These are phyloP conservation scores for Galeopsis tetrahit DNA, from an alignment of 257 asterid species.

Conservation along the genomic window DNA sequence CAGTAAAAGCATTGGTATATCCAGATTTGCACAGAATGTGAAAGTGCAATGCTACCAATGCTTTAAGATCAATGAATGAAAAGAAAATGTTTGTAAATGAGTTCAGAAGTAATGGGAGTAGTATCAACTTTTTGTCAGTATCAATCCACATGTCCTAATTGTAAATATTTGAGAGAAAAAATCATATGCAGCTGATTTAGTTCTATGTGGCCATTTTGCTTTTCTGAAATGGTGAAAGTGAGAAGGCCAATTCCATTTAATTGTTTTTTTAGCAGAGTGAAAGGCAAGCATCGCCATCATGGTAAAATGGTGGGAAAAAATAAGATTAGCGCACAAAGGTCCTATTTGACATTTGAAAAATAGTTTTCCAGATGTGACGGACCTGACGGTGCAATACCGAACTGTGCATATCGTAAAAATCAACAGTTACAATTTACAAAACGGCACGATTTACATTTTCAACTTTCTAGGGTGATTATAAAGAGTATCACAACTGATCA, in stretches of 20 bases:
- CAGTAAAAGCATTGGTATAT: slow-evolving; percentile 22
- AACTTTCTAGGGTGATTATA: slow-evolving; percentile 12
- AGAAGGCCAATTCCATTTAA: slow-evolving; percentile 8
- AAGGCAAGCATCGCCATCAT: slow-evolving; percentile 20
- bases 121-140: slow-evolving; percentile 23
- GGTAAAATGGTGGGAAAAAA: slow-evolving; percentile 1
- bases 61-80: slow-evolving; percentile 8
- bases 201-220: slow-evolving; percentile 6
- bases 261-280: slow-evolving; percentile 10
- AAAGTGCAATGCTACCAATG: slow-evolving; percentile 21
- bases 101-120: slow-evolving; percentile 8
- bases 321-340: slow-evolving; percentile 8
- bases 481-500: slow-evolving; percentile 24
- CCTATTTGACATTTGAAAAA: slow-evolving; percentile 13
- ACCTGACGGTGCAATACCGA: slow-evolving; percentile 9
- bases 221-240: slow-evolving; percentile 26
- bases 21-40: slow-evolving; percentile 26
- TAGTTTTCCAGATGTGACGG: slow-evolving; percentile 12
- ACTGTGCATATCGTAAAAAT: slow-evolving; percentile 9
- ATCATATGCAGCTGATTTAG: slow-evolving; percentile 20
- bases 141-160: background rate
- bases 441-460: slow-evolving; percentile 9
- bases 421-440: background rate
- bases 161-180: slow-evolving; percentile 4
- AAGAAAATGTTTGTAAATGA: slow-evolving; percentile 9